Evolutionary conservation across 2,329 filamentous ascomycete species (phyloP).

Genomic region (Atkinsonella texensis): DNA sequence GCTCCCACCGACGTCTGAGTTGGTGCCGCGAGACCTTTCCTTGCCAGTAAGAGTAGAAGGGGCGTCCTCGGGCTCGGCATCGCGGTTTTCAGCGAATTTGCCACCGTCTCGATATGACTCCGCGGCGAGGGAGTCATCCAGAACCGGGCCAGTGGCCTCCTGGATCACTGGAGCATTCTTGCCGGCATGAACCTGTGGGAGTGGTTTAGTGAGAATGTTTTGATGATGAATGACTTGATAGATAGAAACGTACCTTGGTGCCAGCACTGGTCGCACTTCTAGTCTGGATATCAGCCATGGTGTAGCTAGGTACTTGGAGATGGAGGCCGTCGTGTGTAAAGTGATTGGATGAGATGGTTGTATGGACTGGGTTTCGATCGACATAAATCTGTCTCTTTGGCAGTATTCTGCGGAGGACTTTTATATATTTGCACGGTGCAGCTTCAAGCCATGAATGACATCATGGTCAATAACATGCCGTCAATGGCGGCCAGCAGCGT

Average conservation of each 20-base stretch:
- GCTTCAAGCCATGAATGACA: conserved; percentile 3
- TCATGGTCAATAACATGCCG: conserved; percentile 1
- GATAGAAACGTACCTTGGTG: conserved; percentile 4
- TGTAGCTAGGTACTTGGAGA: not conserved
- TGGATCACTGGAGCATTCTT: conserved; percentile 35
- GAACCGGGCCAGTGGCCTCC: conserved; percentile 53
- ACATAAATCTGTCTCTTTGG: too few relatives aligned
- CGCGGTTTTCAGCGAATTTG: conserved; percentile 47
- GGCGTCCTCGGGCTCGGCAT: conserved; percentile 22
- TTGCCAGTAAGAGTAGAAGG: conserved; percentile 15
- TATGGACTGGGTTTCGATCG: too few relatives aligned
- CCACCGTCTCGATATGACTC: conserved; percentile 54
- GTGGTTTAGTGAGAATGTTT: not conserved
- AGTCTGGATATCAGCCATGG: conserved; percentile 1
- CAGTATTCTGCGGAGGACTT: too few relatives aligned
- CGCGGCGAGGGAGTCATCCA: conserved; percentile 61
- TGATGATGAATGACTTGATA: too few relatives aligned
- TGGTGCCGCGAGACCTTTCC: conserved; percentile 26
- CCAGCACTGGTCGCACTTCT: conserved; percentile 3
- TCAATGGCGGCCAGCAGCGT: not conserved
- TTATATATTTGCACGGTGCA: not conserved
- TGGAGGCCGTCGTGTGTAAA: too few relatives aligned
- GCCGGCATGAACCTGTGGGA: conserved; percentile 31
- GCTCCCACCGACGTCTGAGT: conserved; percentile 2
- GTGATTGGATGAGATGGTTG: not conserved